Base-by-base conservation (phyloP, 352 stramenopile genomes). In the Phytophthora brassicae region DNA sequence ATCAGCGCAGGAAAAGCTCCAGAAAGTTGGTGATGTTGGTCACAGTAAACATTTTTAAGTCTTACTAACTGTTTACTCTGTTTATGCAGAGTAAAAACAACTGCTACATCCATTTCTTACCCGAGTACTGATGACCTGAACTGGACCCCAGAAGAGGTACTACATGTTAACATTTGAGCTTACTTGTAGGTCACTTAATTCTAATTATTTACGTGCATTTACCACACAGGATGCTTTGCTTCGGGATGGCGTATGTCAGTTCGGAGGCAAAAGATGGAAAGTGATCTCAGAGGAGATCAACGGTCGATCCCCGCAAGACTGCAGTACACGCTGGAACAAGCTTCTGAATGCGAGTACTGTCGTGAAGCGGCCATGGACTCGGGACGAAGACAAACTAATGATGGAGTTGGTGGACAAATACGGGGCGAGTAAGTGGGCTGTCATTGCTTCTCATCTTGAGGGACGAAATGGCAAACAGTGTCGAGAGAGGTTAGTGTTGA, bases 401-500 rank as follows among this genome's bases (percentile, higher is more conserved):
- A 29, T 77, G 8, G 59, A 83, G 19, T 58, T 93, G 19, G 80
- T 95, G 4, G 56, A 70, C 35, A 71, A 56, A 9, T 77, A 90
- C 44, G 79, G 81, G 2, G 54, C 84, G 1, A 75, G 70, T 55
- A 92, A 95, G 60, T 94, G 84, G 84, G 81, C 82, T 0, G 78
- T 94, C 31, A 95, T 95, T 26, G 88, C 88, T 6, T 89, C 83
- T 24, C 88, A 96, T 44, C 58, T 97, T 14, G 74, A 76, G 24
- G 86, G 84, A 17, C 76, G 89, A 29, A 93, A 92, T 24, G 87
- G 89, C 48, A 97, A 97, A 60, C 89, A 97, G 53, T 96, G 87
- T 28, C 84, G 89, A 6, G 88, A 96, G 60, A 60, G 84, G 79
- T 88, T 41, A 56, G 75, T 61, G 8, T 5, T 22, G 36, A 8